Percentiles rank a stretch among this genome's conserved stretches.
phyloP scores from a whole-genome alignment of 768 basidiomycete genomes.

The Solioccasus polychromus region DNA sequence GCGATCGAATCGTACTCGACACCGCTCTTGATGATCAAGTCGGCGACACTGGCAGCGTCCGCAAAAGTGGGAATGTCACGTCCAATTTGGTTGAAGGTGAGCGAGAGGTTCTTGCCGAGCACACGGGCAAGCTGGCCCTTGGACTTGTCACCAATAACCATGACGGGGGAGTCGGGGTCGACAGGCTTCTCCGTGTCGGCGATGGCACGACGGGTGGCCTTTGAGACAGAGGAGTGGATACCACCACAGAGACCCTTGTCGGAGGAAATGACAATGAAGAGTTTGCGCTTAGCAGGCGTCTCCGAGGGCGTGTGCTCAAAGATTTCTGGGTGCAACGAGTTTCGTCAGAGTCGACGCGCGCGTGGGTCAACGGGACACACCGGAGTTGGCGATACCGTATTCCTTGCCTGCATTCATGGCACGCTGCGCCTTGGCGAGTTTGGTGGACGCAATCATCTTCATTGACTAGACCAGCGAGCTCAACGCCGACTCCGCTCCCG shows the following conservation, averaged over 20 bases:
- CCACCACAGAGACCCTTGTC: slow-evolving; percentile 99
- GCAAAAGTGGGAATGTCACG: slow-evolving; percentile 96
- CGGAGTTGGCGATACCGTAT: slow-evolving; percentile 90
- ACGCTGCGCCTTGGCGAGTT: slow-evolving; percentile 91
- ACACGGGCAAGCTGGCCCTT: slow-evolving; percentile 84
- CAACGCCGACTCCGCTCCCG: background rate
- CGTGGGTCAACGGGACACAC: slow-evolving; percentile 38
- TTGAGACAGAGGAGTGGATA: slow-evolving; percentile 96
- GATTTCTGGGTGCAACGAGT: slow-evolving; percentile 77
- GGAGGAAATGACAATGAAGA: slow-evolving; percentile 93
- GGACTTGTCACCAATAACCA: slow-evolving; percentile 96
- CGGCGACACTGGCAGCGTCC: slow-evolving; percentile 91
- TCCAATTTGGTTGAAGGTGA: slow-evolving; percentile 98
- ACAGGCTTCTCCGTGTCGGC: slow-evolving; percentile 47
- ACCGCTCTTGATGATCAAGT: slow-evolving; percentile 83
- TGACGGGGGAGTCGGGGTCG: slow-evolving; percentile 63
- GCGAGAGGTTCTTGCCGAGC: slow-evolving; percentile 59
- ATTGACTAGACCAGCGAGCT: slow-evolving; percentile 60
- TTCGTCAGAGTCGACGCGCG: no score
- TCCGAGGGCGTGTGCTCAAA: slow-evolving; percentile 77
- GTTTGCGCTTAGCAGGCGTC: slow-evolving; percentile 67
- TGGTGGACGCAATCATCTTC: slow-evolving; percentile 99
- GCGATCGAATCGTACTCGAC: slow-evolving; percentile 84
- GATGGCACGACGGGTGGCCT: slow-evolving; percentile 77
- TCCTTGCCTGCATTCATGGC: slow-evolving; percentile 90